Evolutionary conservation across 331 rosid species (phyloP).

Genomic region (Ulmus americana): DNA sequence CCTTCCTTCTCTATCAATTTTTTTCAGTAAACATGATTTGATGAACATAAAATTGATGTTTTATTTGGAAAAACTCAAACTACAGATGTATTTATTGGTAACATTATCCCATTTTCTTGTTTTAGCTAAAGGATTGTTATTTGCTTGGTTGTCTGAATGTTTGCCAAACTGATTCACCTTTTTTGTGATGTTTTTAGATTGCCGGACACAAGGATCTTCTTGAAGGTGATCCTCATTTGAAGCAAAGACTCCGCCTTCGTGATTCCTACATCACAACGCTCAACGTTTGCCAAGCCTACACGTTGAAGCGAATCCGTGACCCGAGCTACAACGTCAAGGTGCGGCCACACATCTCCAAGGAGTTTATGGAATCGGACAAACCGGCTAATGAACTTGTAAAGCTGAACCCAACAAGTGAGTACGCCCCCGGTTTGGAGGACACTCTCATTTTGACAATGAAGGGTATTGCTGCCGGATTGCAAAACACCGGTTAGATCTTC

Average conservation of each 20-base stretch:
- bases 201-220: conserved; percentile 96
- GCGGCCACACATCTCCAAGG: conserved; percentile 67
- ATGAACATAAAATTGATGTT: no score
- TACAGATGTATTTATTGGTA: not conserved
- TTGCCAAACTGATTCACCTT: conserved; percentile 11
- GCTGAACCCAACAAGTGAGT: conserved; percentile 86
- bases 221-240: conserved; percentile 86
- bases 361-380: conserved; percentile 44
- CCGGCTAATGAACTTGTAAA: conserved; percentile 70
- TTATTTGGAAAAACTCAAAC: no score
- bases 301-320: conserved; percentile 82
- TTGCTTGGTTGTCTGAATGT: not conserved
- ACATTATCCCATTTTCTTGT: not conserved
- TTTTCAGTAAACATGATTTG: not conserved
- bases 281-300: conserved; percentile 94
- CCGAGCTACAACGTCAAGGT: conserved; percentile 45
- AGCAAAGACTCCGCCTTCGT: conserved; percentile 88
- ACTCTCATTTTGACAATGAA: conserved; percentile 96
- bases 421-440: conserved; percentile 96
- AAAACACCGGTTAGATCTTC: conserved; percentile 76
- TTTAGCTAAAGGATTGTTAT: not conserved
- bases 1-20: not conserved
- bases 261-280: conserved; percentile 88
- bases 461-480: conserved; percentile 99
- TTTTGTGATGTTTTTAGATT: conserved; percentile 41